phyloP scores from a whole-genome alignment of 345 rosid species.

The Euphorbia tirucalli region DNA sequence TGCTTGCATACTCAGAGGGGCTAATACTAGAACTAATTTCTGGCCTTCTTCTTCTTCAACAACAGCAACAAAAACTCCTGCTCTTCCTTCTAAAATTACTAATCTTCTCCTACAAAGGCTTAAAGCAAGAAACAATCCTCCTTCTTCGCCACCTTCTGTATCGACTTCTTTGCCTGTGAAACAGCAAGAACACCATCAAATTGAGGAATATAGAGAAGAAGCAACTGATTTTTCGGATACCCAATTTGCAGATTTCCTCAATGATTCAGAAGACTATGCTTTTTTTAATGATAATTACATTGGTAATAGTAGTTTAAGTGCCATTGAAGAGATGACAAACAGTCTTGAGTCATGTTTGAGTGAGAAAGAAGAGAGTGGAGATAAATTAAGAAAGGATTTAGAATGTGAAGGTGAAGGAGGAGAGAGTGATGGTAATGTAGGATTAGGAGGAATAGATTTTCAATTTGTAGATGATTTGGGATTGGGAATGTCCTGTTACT shows the following conservation, averaged over 20 bases:
- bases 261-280: constrained; percentile 33
- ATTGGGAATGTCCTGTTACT: constrained; percentile 25
- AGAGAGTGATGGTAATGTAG: constrained; percentile 18
- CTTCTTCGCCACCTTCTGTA: constrained; percentile 5
- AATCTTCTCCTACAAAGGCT: constrained; percentile 56
- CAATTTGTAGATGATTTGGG: constrained; percentile 42
- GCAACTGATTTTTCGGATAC: constrained; percentile 25
- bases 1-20: constrained; percentile 50
- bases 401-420: constrained; percentile 14
- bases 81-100: constrained; percentile 53
- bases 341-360: constrained; percentile 39
- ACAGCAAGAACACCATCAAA: constrained; percentile 12
- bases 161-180: constrained; percentile 9
- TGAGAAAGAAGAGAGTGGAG: constrained; percentile 24
- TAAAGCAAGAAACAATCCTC: constrained; percentile 36
- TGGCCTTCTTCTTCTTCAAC: constrained; percentile 48
- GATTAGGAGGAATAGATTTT: constrained; percentile 34
- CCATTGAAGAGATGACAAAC: constrained; percentile 20
- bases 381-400: constrained; percentile 15
- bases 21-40: constrained; percentile 51
- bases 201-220: constrained; percentile 20
- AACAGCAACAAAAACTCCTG: constrained; percentile 35
- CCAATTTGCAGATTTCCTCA: constrained; percentile 43
- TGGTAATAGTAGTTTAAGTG: neutral
- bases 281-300: neutral